Base-by-base conservation (phyloP, 2,329 filamentous ascomycete species). In the Botryotinia calthae region DNA sequence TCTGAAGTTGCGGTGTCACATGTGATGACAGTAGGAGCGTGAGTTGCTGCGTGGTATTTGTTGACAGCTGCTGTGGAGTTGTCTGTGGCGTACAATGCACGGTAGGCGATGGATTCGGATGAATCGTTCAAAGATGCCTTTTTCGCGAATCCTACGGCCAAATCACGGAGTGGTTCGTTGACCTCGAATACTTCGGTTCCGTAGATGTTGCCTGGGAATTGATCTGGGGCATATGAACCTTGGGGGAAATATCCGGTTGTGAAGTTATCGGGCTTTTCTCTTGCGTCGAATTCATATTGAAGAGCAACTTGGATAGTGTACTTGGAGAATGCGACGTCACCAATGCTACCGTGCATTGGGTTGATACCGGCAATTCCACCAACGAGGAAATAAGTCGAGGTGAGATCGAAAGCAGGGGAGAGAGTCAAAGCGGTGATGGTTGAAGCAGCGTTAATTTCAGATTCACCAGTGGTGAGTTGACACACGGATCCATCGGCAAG, bases 301-400 rank as follows among this genome's bases (percentile, higher is more conserved):
- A 94, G 83, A 0, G 89, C 91, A 4, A 93, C 91, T 79, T 94
- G 92, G 8, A 94, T 86, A 0, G 91, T 88, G 78, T 89, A 95
- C 34, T 88, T 86, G 54, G 89, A 87, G 71, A 95, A 88, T 1
- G 90, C 90, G 0, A 93, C 91, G 58, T 87, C 86, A 62, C 87
- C 88, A 7, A 92, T 84, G 0, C 91, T 93, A 34, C 86, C 89
- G 40, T 88, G 82, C 74, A 90, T 87, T 0, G 92, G 92, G 80
- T 89, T 93, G 61, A 93, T 85, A n/a, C 92, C 92, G 2, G 89
- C 91, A 75, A 95, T 94, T 3, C 92, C 92, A 1, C 86, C 88
- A 44, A 93, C 81, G 73, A 94, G 81, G 81, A 93, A 93, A 82
- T 94, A 94, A 1, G 91, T 91, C 65, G 84, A 81, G 1, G 82